These are phyloP conservation scores for Antitrichia curtipendula DNA, from an alignment of 225 moss, liverwort and hornwort genomes.

Conservation along the genomic window DNA sequence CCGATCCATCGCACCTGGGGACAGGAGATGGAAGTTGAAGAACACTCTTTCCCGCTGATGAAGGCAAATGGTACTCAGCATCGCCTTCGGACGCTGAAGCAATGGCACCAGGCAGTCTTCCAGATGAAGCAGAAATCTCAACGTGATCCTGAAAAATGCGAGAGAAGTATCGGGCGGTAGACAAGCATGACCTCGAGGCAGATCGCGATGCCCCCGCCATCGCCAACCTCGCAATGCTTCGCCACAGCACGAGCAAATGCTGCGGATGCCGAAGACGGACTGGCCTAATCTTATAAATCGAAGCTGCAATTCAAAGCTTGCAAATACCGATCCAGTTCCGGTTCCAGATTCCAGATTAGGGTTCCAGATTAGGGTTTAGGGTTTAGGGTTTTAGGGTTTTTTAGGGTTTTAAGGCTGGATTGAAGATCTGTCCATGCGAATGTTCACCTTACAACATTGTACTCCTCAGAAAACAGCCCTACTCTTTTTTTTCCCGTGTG, in stretches of 20 bases:
- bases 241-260: neutral
- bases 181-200: neutral
- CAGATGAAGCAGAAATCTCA: neutral
- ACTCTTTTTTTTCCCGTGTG: neutral
- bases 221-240: neutral
- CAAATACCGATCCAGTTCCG: neutral
- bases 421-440: neutral
- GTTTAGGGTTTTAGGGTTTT: neutral
- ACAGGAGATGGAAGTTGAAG: neutral
- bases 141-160: neutral
- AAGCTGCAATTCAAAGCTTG: neutral
- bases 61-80: neutral
- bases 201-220: slow-evolving; percentile 19
- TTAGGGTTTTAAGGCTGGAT: neutral
- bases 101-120: neutral
- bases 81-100: neutral
- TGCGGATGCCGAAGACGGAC: neutral
- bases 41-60: neutral
- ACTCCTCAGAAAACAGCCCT: neutral
- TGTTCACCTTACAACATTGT: neutral
- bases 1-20: slow-evolving; percentile 1
- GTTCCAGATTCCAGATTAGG: neutral
- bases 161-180: neutral
- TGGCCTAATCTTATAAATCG: no score
- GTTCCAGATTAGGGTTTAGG: neutral